phyloP scores from a whole-genome alignment of 257 asterid species.

The Petunia axillaris region DNA sequence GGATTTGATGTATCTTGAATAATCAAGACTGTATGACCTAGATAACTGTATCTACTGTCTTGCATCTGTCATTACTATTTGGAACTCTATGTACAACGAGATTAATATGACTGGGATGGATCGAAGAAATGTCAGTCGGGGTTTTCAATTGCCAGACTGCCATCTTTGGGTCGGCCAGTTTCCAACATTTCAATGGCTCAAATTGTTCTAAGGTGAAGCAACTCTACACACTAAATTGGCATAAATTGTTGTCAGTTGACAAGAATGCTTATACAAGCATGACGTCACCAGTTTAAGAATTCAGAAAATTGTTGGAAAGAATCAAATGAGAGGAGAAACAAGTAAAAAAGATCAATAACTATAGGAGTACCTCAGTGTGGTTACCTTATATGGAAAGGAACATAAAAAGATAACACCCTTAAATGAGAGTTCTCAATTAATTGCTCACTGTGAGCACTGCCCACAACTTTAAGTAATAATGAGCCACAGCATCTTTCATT shows the following conservation, averaged over 20 bases:
- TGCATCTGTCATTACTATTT: neutral
- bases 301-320: constrained; percentile 4
- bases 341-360: neutral
- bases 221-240: neutral
- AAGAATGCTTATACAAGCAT: neutral
- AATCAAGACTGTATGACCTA: neutral
- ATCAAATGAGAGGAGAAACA: neutral
- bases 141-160: neutral
- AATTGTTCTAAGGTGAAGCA: neutral
- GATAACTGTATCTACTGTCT: constrained; percentile 9
- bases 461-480: neutral
- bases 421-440: neutral
- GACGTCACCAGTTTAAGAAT: neutral
- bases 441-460: neutral
- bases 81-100: neutral
- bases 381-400: neutral
- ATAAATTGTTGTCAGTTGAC: neutral
- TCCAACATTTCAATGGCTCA: constrained; percentile 5
- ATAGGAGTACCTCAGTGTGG: neutral
- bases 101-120: neutral
- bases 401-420: neutral
- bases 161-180: neutral
- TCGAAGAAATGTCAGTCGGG: neutral
- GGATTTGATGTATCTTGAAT: neutral
- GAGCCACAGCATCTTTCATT: neutral